Conservation (phyloP, 306 rosid species). For the Cucumis sativus region Cucumber_9930_V3 NC_026659.2:3762501-3763000, state of each 20-base stretch:
- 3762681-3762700: background rate
- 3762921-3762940: constrained; percentile 15
- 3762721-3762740: constrained; percentile 4
- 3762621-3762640: background rate
- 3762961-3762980: constrained; percentile 46
- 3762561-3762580: constrained; percentile 11
- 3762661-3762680: constrained; percentile 7
- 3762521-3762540: constrained; percentile 20
- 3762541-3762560: constrained; percentile 26
- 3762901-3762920: background rate
- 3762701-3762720: background rate
- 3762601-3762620: constrained; percentile 11
- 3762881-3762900: background rate
- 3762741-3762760: constrained; percentile 4
- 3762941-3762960: constrained; percentile 74
- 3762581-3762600: constrained; percentile 16
- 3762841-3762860: background rate
- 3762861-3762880: background rate
- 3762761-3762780: background rate
- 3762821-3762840: background rate
- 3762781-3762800: background rate
- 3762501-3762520: constrained; percentile 19
- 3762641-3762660: background rate
- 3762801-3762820: background rate
- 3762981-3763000: constrained; percentile 60